These are phyloP conservation scores for Cyberlindnera xylosilytica DNA, from an alignment of 805 yeast genomes.

Conservation along the genomic window DNA sequence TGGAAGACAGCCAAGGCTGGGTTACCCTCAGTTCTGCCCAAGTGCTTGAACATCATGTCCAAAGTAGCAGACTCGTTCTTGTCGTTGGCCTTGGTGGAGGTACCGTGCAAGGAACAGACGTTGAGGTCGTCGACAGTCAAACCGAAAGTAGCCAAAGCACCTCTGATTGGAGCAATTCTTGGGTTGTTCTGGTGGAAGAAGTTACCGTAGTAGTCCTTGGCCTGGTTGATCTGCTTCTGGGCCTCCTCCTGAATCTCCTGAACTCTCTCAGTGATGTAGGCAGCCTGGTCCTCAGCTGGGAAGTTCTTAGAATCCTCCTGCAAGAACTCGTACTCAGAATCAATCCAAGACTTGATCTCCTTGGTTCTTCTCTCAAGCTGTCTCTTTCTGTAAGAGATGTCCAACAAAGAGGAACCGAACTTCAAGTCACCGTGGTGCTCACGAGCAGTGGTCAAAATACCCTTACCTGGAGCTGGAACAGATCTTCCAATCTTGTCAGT, in stretches of 20 bases:
- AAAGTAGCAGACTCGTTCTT: conserved; percentile 95
- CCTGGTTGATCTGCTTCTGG: conserved; percentile 76
- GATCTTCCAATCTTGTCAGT: conserved; percentile 98
- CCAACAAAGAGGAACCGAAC: conserved; percentile 76
- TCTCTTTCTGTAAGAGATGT: conserved; percentile 89
- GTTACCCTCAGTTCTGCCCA: conserved; percentile 97
- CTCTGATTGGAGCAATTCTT: conserved; percentile 94
- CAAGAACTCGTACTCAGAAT: conserved; percentile 68
- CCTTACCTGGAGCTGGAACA: conserved; percentile 99
- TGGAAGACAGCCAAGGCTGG: conserved; percentile 98
- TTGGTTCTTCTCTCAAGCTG: conserved; percentile 76
- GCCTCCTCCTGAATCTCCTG: conserved; percentile 88
- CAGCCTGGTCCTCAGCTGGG: conserved; percentile 46
- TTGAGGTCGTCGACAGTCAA: conserved; percentile 92
- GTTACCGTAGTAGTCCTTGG: conserved; percentile 93
- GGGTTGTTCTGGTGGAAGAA: conserved; percentile 89
- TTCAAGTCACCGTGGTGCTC: conserved; percentile 82
- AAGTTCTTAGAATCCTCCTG: conserved; percentile 64
- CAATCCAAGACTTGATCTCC: conserved; percentile 84
- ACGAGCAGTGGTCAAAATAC: conserved; percentile 96
- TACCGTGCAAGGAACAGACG: conserved; percentile 98
- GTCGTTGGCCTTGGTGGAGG: conserved; percentile 97
- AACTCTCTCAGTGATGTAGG: conserved; percentile 74
- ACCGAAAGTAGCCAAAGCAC: conserved; percentile 92
- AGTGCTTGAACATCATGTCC: conserved; percentile 87